Base-by-base conservation (phyloP, 768 basidiomycete genomes). In the Tricholoma furcatifolium region DNA sequence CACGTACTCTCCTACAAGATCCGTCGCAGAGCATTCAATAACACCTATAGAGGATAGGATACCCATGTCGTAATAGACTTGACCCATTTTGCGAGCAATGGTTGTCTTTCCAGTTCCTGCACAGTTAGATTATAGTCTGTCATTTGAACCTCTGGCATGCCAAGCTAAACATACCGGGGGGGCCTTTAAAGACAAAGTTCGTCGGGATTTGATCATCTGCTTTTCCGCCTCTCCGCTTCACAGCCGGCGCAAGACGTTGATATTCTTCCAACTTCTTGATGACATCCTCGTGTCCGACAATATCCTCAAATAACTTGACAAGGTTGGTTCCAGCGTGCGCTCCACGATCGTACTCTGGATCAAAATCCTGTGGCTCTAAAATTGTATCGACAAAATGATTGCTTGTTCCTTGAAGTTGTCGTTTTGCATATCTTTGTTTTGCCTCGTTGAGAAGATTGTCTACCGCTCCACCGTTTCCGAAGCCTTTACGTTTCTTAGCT, bases 111-210 rank as follows among this genome's bases (percentile, higher is more conserved):
- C 83, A 0, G 83, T 84, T 3, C 83, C 83, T 84, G 21, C 39
- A 36, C 15, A 31, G 38, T 38, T 4, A 55, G 20, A 14, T 23
- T 18, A 31, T 20, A 44, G 74, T 18, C 70, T 74, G 55, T 72
- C 75, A n/a, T n/a, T n/a, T 65, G 72, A 76, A 12, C 74, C 44
- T 45, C 24, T 12, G n/a, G 17, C 14, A 23, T 40, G 36, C 12
- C 42, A n/a, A 30, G 39, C 1, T 14, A 17, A 62, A 72, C 32
- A 59, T 60, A 84, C 80, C 85, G 54, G 86, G 87, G 5, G 86
- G 87, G 0, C 87, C 86, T 59, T 84, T 87, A 74, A 88, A 87
- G 2, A 88, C 67, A 71, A 87, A 88, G 49, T 76, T 86, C 17
- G 79, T 85, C 0, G 86, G 85, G 36, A 87, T 77, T 14, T 76